Base-by-base conservation (phyloP, 2,329 filamentous ascomycete species). In the Aureobasidium subglaciale region DNA sequence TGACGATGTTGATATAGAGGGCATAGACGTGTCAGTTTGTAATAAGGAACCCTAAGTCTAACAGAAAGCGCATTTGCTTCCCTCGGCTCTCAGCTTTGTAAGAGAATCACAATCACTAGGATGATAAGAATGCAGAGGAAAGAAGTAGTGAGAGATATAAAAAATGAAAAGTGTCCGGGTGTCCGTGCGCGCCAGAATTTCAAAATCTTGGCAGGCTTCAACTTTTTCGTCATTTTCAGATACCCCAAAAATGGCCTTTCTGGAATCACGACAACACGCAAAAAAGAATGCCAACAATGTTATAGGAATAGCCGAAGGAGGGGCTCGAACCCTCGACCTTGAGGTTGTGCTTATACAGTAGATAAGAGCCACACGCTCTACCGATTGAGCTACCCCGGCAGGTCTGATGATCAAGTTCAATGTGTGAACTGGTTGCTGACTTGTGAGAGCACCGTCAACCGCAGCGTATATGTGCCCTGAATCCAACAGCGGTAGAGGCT, bases 351-450 rank as follows among this genome's bases (percentile, higher is more conserved):
- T 29, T 32, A 27, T 22, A 16, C 5, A 16, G 20, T 22, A 9
- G 49, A 62, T 74, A 73, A 73, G 71, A 72, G 72, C 71, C 72
- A 70, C 68, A 71, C 69, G 70, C 70, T 72, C 70, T 73, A 68
- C 67, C 71, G 71, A 74, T 74, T 74, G 71, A 74, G 72, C 71
- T 73, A 73, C 68, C 71, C 71, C 65, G 70, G 71, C 71, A 59
- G 48, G 48, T 42, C 42, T 40, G 32, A 43, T 37, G 40, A 55
- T 43, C 38, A 45, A 55, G 52, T 55, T n/a, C n/a, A n/a, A n/a
- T 55, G 37, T 35, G 24, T 45, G 40, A 55, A 55, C 52, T 55
- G 52, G 52, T 30, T 50, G 46, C 46, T 50, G 46, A 50, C 34
- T 38, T 50, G 46, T 7, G 7, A 10, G 2, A 1, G 8, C 15